Base-by-base conservation (phyloP, 108 stramenopile species). In the Fragilaria radians region DNA sequence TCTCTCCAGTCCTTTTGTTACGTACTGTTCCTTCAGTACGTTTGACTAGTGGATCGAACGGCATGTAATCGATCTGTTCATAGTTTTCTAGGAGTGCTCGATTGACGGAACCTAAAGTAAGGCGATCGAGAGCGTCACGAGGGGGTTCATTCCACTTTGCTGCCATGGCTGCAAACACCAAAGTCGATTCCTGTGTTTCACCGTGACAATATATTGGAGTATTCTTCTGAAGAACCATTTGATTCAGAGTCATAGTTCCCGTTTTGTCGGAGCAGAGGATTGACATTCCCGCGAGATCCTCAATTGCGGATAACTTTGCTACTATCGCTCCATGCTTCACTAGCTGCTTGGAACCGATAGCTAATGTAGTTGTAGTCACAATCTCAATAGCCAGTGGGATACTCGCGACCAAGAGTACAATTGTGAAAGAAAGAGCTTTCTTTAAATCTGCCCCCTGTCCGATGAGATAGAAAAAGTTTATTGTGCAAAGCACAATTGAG, bases 221-320 rank as follows among this genome's bases (percentile, higher is more conserved):
- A 30, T 78, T 75, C 29, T 76, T 68, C 57, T 78, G 77, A 17
- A 82, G 54, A 19, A 74, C 59, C 80, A 92, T 84, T 70, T 86
- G 57, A 70, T 87, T 87, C 62, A 83, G 46, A 26, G 91, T 93
- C 33, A 93, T 68, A 9, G 91, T 93, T 17, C 91, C 91, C 25
- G 91, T 93, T 74, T 93, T 93, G 71, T 93, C 91, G 31, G 80
- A 82, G 77, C 87, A 88, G 11, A 89, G 76, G 57, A 89, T 81
- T 59, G 55, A 52, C 87, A 93, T 93, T 22, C 80, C 83, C 17
- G 85, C 85, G 57, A 92, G 49, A 46, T 86, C 85, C 53, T 86
- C 83, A 64, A 92, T 92, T 52, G 91, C 85, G 11, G 73, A 68
- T 25, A 92, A 70, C 31, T 85, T 63, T n/a, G 81, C 79, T 17